phyloP scores from a whole-genome alignment of 768 basidiomycete genomes.

The Suillus tomentosus region DNA sequence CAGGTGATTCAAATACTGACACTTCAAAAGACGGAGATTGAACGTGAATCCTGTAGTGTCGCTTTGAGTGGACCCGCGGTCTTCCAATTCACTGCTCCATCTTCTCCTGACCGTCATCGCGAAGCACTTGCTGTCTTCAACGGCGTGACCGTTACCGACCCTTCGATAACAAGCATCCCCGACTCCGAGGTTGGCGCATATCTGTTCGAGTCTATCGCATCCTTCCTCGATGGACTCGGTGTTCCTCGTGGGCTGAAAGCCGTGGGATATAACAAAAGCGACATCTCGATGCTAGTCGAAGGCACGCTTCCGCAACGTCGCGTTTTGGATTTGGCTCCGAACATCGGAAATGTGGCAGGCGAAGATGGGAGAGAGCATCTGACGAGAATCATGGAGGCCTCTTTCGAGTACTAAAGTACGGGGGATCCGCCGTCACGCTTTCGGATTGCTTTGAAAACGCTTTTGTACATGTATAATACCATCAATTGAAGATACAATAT shows the following conservation, averaged over 20 bases:
- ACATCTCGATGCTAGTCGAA: slow-evolving; percentile 77
- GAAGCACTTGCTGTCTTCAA: slow-evolving; percentile 86
- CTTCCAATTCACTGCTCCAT: slow-evolving; percentile 95
- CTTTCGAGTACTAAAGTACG: slow-evolving; percentile 67
- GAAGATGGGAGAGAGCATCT: slow-evolving; percentile 85
- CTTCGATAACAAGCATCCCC: slow-evolving; percentile 70
- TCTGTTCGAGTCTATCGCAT: slow-evolving; percentile 83
- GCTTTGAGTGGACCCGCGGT: slow-evolving; percentile 92
- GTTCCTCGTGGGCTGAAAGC: slow-evolving; percentile 86
- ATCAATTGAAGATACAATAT: not conserved
- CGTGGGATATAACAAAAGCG: slow-evolving; percentile 69
- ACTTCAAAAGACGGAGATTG: not conserved
- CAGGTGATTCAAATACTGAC: slow-evolving; percentile 43
- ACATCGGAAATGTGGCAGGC: slow-evolving; percentile 79
- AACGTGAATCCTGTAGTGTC: slow-evolving; percentile 48
- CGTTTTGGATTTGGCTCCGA: slow-evolving; percentile 91
- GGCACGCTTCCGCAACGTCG: slow-evolving; percentile 92
- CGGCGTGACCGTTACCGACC: slow-evolving; percentile 60
- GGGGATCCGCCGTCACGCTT: not conserved
- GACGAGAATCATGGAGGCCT: slow-evolving; percentile 75
- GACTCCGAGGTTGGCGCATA: slow-evolving; percentile 79
- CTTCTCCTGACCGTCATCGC: slow-evolving; percentile 88
- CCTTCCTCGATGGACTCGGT: slow-evolving; percentile 82
- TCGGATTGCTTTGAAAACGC: slow-evolving; percentile 9
- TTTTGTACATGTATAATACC: slow-evolving; percentile 2